A percentile compares a stretch with the other conserved stretches of the same genome.
These are phyloP conservation scores for Thelonectria olida DNA, from an alignment of 2,329 filamentous ascomycete genomes.

Conservation along the genomic window DNA sequence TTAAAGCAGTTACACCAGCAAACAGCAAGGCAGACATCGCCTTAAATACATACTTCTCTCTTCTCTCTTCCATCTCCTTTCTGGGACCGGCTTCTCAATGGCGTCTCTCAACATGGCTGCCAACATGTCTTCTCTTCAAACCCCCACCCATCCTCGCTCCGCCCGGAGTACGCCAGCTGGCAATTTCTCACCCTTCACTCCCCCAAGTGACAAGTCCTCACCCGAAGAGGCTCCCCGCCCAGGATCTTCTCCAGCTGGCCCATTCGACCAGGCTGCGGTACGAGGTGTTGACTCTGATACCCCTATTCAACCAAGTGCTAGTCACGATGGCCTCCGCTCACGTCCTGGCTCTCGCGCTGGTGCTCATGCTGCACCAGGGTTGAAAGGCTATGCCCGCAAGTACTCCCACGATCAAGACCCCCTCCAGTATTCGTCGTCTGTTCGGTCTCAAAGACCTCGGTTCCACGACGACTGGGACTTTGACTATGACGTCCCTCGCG, in stretches of 20 bases:
- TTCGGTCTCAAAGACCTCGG: conserved; percentile 33
- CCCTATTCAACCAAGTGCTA: conserved; percentile 30
- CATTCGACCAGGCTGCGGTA: conserved; percentile 11
- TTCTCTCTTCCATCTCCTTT: too few species aligned
- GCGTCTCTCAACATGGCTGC: conserved; percentile 30
- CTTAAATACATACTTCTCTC: not conserved
- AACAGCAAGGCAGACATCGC: not conserved
- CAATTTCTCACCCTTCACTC: conserved; percentile 27
- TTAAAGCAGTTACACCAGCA: not conserved
- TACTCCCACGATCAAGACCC: conserved; percentile 35
- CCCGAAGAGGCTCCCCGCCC: conserved; percentile 25
- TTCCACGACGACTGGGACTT: conserved; percentile 38
- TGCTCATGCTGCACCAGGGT: conserved; percentile 20
- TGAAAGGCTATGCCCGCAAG: conserved; percentile 20
- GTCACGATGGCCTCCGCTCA: conserved; percentile 29
- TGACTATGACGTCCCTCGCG: conserved; percentile 27
- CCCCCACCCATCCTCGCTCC: conserved; percentile 30
- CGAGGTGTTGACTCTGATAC: conserved; percentile 30
- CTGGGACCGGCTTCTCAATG: not conserved
- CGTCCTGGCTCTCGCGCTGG: conserved; percentile 31
- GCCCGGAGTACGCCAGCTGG: conserved; percentile 37
- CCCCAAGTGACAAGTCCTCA: conserved; percentile 18
- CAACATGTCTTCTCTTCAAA: conserved; percentile 33
- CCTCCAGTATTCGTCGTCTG: conserved; percentile 32
- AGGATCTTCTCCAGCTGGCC: conserved; percentile 24